Base-by-base conservation (phyloP, 345 rosid species). In the Boechera stricta region DNA sequence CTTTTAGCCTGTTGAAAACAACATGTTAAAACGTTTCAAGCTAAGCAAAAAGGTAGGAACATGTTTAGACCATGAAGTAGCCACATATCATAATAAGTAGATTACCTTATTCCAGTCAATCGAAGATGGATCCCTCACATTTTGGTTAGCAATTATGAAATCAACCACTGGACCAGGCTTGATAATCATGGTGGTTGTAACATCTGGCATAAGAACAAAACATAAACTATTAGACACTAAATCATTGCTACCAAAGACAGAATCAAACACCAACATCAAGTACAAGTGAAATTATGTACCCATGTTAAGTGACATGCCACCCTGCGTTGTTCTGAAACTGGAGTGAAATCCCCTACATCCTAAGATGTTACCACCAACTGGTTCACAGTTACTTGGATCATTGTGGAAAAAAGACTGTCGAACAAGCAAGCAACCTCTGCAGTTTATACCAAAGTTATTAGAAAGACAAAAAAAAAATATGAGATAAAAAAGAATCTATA, bases 271-370 rank as follows among this genome's bases (percentile, higher is more conserved):
- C 15, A 47, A 18, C 9, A 52, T 24, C 57, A 36, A 42, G 41
- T n/a, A 60, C 64, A 67, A 10, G 51, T 54, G 56, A 63, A 35
- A 63, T 32, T 35, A 26, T 1, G 3, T 52, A 94, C 97, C 98
- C 66, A 92, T 89, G 81, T 94, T 94, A 31, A 94, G 87, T 18
- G 97, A 94, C 78, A 94, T 68, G 73, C 98, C 98, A 36, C 95
- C 89, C 78, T 90, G 98, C 13, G 87, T 85, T 54, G 93, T 82
- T 80, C 98, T 69, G 76, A 92, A 94, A 64, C 98, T 94, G 0
- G 97, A 87, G 77, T 94, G 97, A 56, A 90, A 88, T 6, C 97
- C 97, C 71, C 90, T 72, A 58, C 97, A 90, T 8, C 97, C 98
- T 10, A 92, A 67, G 41, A 92, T 95, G 72, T 93, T 92, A 48